Conservation (phyloP, 306 rosid species). For the Trifolium pratense region DNA sequence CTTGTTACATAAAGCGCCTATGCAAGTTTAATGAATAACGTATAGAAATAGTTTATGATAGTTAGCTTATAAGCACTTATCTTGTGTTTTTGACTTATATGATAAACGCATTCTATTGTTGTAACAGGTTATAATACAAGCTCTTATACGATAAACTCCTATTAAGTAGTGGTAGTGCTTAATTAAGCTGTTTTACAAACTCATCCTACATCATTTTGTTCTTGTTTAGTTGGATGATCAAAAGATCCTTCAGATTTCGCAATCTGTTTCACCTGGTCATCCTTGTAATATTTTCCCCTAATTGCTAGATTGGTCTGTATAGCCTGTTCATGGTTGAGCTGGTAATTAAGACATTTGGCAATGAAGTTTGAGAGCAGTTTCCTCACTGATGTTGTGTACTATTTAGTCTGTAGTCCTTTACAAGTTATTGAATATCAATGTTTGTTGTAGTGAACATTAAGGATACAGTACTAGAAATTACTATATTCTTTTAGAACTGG, state of each 20-base stretch:
- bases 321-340: slow-evolving; percentile 16
- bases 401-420: slow-evolving; percentile 15
- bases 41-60: not conserved
- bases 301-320: slow-evolving; percentile 15
- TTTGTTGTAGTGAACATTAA: slow-evolving; percentile 1
- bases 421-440: not conserved
- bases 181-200: not conserved
- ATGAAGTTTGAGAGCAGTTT: not conserved
- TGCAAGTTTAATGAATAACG: not conserved
- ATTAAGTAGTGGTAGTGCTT: not conserved
- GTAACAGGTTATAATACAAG: not conserved
- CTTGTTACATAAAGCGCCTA: not conserved
- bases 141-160: not conserved
- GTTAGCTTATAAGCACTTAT: not conserved
- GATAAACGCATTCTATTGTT: not conserved
- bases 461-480: slow-evolving; percentile 1
- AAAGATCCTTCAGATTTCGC: not conserved
- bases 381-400: slow-evolving; percentile 24
- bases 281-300: not conserved
- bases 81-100: not conserved
- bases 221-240: slow-evolving; percentile 20
- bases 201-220: slow-evolving; percentile 1
- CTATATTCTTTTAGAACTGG: slow-evolving; percentile 11
- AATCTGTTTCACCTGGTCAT: not conserved
- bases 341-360: slow-evolving; percentile 9